Evolutionary conservation across 768 basidiomycete species (phyloP).

Genomic region (Filobasidium wieringae): DNA sequence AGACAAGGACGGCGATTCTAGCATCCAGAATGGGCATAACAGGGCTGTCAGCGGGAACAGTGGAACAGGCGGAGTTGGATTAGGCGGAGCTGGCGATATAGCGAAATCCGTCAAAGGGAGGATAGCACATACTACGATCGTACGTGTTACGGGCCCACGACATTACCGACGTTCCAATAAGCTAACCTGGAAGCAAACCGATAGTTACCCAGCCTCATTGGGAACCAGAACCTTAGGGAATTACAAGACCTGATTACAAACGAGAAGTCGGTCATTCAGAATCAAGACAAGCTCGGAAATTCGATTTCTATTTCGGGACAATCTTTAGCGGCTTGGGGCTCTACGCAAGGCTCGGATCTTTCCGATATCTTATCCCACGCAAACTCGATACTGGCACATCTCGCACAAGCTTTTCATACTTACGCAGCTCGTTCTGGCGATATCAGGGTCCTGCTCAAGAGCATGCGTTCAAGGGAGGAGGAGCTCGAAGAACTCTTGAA

Average conservation of each 20-base stretch:
- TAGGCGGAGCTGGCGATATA: constrained; percentile 4
- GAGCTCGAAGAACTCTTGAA: constrained; percentile 62
- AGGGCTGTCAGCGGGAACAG: constrained; percentile 3
- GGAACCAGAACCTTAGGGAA: constrained; percentile 9
- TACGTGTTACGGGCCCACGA: background rate
- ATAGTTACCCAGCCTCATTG: constrained; percentile 13
- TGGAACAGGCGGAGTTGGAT: background rate
- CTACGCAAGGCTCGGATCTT: constrained; percentile 40
- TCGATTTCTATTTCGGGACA: constrained; percentile 28
- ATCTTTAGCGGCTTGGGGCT: constrained; percentile 36
- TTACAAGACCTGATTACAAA: constrained; percentile 54
- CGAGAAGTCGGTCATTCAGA: constrained; percentile 63
- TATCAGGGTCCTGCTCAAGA: constrained; percentile 63
- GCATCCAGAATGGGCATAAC: background rate
- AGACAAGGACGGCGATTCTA: background rate
- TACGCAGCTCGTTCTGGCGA: constrained; percentile 61
- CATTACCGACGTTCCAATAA: background rate
- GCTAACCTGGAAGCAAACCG: background rate
- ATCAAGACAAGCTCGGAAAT: constrained; percentile 23
- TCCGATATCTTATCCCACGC: constrained; percentile 60
- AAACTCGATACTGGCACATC: constrained; percentile 54
- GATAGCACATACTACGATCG: constrained; percentile 16
- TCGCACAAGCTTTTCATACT: constrained; percentile 53
- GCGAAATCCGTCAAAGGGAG: constrained; percentile 12
- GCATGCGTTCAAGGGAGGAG: constrained; percentile 74